Evolutionary conservation across 2,329 filamentous ascomycete genomes (phyloP).

Genomic region (Zasmidium cellare): DNA sequence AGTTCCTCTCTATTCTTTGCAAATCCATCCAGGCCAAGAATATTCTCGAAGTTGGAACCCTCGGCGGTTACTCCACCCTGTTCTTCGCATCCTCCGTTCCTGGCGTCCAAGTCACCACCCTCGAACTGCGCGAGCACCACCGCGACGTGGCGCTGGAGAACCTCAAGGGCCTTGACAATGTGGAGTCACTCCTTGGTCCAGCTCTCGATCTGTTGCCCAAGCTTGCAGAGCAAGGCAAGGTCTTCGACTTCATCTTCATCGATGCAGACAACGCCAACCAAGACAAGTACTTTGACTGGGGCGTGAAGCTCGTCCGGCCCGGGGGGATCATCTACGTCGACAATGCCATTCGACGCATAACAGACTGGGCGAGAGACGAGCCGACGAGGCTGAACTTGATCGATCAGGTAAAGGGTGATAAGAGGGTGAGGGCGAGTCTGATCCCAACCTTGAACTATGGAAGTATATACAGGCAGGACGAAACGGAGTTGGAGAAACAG

Average conservation of each 20-base stretch:
- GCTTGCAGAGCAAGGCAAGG: slow-evolving; percentile 12
- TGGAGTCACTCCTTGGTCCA: slow-evolving; percentile 22
- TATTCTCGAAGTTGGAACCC: slow-evolving; percentile 56
- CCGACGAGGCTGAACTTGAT: slow-evolving; percentile 13
- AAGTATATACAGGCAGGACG: not conserved
- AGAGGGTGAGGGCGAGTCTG: slow-evolving; percentile 19
- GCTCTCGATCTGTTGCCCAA: slow-evolving; percentile 22
- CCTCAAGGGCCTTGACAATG: slow-evolving; percentile 15
- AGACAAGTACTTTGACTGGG: slow-evolving; percentile 24
- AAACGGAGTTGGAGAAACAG: slow-evolving; percentile 4
- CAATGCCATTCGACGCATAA: slow-evolving; percentile 24
- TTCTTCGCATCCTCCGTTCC: slow-evolving; percentile 49
- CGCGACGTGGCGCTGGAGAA: slow-evolving; percentile 44
- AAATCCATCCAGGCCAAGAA: slow-evolving; percentile 21
- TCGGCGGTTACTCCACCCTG: slow-evolving; percentile 57
- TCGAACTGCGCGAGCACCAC: slow-evolving; percentile 52
- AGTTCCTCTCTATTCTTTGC: slow-evolving; percentile 42
- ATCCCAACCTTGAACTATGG: slow-evolving; percentile 21
- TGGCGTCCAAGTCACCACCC: slow-evolving; percentile 47
- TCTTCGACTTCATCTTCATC: slow-evolving; percentile 28
- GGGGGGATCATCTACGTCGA: slow-evolving; percentile 24
- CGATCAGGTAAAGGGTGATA: slow-evolving; percentile 17
- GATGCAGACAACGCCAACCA: slow-evolving; percentile 26
- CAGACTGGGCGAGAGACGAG: slow-evolving; percentile 12
- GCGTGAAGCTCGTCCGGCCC: slow-evolving; percentile 17